Percentiles rank a stretch among this genome's conserved stretches.
Conservation (phyloP, 169 alveolate species). For the Toxoplasma gondii region DNA sequence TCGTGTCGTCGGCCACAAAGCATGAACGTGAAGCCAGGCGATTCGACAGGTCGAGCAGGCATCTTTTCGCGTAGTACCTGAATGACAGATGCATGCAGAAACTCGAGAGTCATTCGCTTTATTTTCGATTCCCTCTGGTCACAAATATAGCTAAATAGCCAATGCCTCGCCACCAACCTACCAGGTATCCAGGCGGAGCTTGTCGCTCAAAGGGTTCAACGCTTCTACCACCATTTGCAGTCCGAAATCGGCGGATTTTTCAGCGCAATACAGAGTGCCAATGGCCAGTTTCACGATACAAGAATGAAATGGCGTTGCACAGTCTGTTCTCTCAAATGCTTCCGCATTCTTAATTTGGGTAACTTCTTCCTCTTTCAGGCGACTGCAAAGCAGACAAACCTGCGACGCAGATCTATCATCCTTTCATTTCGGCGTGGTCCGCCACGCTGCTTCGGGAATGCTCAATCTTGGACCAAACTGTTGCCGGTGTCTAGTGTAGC, state of each 20-base stretch:
- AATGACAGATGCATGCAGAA: neutral
- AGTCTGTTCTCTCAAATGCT: neutral
- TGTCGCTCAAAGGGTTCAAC: constrained; percentile 28
- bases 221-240: constrained; percentile 42
- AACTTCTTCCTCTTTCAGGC: constrained; percentile 32
- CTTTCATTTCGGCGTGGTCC: neutral
- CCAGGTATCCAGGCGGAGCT: constrained; percentile 51
- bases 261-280: constrained; percentile 64
- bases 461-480: no score
- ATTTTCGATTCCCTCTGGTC: no score
- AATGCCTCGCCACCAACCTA: neutral
- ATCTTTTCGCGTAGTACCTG: constrained; percentile 28
- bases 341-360: neutral
- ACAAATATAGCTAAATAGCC: no score
- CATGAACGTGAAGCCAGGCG: neutral
- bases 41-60: neutral
- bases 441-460: neutral
- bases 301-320: neutral
- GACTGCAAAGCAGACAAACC: neutral
- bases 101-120: neutral
- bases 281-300: constrained; percentile 54
- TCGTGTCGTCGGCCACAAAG: neutral
- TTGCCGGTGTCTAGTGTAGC: no score
- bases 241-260: constrained; percentile 55
- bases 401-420: no score